phyloP scores from a whole-genome alignment of 805 yeast genomes.

The Tetrapisispora fleetii region DNA sequence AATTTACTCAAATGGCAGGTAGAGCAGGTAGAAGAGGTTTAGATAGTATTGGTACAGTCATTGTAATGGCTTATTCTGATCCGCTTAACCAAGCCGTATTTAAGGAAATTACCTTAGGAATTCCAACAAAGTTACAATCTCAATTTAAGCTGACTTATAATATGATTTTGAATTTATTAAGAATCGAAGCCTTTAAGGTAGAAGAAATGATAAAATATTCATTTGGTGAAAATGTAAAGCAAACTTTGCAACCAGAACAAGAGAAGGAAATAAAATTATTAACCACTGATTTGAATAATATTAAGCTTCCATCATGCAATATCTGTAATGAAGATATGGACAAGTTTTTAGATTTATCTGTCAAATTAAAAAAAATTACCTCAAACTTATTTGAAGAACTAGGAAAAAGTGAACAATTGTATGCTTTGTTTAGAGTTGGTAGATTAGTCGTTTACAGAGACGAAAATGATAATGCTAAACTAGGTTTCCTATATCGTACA shows the following conservation, averaged over 20 bases:
- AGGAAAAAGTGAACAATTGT: slow-evolving; percentile 38
- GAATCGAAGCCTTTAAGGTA: slow-evolving; percentile 92
- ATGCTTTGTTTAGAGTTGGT: slow-evolving; percentile 42
- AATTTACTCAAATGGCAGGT: slow-evolving; percentile 98
- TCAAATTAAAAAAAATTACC: slow-evolving; percentile 37
- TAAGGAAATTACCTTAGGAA: slow-evolving; percentile 76
- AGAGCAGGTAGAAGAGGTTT: slow-evolving; percentile 97
- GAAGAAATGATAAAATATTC: slow-evolving; percentile 97
- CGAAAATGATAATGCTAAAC: slow-evolving; percentile 26
- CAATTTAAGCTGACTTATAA: slow-evolving; percentile 92
- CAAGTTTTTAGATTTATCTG: slow-evolving; percentile 35
- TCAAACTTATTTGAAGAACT: slow-evolving; percentile 39
- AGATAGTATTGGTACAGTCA: slow-evolving; percentile 89
- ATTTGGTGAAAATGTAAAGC: slow-evolving; percentile 83
- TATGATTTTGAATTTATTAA: slow-evolving; percentile 82
- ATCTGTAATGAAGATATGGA: slow-evolving; percentile 36
- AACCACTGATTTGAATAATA: slow-evolving; percentile 35
- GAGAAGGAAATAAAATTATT: slow-evolving; percentile 52
- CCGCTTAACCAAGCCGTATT: slow-evolving; percentile 51
- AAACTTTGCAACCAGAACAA: slow-evolving; percentile 77
- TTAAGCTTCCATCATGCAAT: slow-evolving; percentile 28
- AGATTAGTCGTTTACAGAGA: slow-evolving; percentile 51
- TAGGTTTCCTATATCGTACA: slow-evolving; percentile 45
- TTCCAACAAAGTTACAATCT: slow-evolving; percentile 80
- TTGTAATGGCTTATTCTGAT: slow-evolving; percentile 72